A percentile compares a stretch with the other conserved stretches of the same genome.
phyloP scores from a whole-genome alignment of 148 eudicot genomes.

The Chenopodium suecicum region DNA sequence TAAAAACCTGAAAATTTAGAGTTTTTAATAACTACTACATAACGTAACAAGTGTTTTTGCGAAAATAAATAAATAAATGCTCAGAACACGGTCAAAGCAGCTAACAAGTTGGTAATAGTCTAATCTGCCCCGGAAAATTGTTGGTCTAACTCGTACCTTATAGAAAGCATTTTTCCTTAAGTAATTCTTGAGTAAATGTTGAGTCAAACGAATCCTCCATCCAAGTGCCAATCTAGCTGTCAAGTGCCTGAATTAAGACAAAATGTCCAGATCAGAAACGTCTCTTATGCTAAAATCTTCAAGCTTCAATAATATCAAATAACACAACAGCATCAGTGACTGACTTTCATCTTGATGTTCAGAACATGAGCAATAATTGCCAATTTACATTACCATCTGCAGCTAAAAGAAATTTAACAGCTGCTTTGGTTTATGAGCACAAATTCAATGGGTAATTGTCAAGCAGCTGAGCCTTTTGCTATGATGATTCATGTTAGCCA shows the following conservation, averaged over 20 bases:
- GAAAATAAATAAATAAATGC: neutral
- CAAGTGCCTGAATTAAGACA: conserved; percentile 60
- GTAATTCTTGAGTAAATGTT: conserved; percentile 77
- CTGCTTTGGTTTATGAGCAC: neutral
- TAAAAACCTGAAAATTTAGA: conserved; percentile 49
- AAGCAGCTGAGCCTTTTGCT: neutral
- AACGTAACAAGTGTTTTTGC: neutral
- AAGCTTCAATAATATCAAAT: conserved; percentile 7
- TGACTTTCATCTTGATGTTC: neutral
- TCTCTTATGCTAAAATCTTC: conserved; percentile 11
- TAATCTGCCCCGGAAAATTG: neutral
- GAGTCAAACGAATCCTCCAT: conserved; percentile 93
- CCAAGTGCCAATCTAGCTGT: conserved; percentile 83
- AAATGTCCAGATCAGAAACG: conserved; percentile 1
- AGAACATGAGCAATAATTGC: neutral
- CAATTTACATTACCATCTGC: neutral
- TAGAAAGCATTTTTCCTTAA: conserved; percentile 88
- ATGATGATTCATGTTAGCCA: neutral
- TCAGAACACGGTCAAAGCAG: neutral
- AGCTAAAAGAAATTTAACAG: neutral
- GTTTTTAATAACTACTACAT: neutral
- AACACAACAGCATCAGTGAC: neutral
- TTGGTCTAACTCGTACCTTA: conserved; percentile 45
- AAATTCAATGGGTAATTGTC: neutral
- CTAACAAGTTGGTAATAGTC: neutral